Evolutionary conservation across 2,329 filamentous ascomycete genomes (phyloP), one percentile per base, ranked within the genome.

Genomic region (Ascochyta koolunga): DNA sequence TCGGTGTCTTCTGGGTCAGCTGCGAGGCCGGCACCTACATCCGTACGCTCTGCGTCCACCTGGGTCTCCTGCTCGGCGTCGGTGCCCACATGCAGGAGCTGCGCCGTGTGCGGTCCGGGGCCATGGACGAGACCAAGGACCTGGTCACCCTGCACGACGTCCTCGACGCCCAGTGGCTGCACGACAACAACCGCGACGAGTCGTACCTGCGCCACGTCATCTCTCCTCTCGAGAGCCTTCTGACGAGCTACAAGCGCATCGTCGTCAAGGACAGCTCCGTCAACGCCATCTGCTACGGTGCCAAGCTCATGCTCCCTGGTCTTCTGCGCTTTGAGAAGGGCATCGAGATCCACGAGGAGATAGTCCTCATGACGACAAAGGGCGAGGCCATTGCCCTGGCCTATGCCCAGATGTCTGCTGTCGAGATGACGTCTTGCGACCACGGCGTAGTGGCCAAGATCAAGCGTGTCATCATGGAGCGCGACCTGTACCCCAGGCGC

Each of bases 381-480:
- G 95, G 95, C 70, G 95, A 99, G 81, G 95, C 95, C 38, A 97
- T 99, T 71, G 95, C 95, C 55, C 86, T 99, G 58, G 95, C 90
- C 69, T 96, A 97, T 70, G 92, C 95, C 16, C 91, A 96, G 77
- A 99, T 99, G 95, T 96, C 92, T 33, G 96, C 93, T 2, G 92
- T 97, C 42, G 95, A 98, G 80, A 90, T 99, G 78, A 91, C 91
- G 25, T 93, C 92, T 29, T 98, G 95, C 78, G 93, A 98, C 74
- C 95, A 99, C 78, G 95, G 95, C 68, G 92, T 97, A 54, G 93
- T 98, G 55, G 95, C 95, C 68, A 98, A 97, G 84, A 91, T 99
- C 76, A 99, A 99, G 88, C 89, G 95, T 70, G 96, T 93, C 79
- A 99, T 99, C 78, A 99, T 99, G 95, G 95, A 99, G 84, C 90